Base-by-base conservation (phyloP, 2,329 filamentous ascomycete species). In the Emmonsia crescens region DNA sequence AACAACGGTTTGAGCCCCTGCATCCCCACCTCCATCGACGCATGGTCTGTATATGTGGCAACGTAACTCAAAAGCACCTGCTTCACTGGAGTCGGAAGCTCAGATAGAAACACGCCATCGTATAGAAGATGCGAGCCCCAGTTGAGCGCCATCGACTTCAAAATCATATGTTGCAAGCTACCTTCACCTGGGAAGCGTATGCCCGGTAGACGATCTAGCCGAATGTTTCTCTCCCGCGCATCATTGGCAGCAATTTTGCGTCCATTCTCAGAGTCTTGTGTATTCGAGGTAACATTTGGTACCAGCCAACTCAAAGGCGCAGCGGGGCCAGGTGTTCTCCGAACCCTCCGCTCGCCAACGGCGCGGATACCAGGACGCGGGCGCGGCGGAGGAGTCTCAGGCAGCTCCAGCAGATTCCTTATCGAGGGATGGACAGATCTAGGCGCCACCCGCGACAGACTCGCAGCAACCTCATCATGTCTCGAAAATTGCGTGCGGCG, bases 111-210 rank as follows among this genome's bases (percentile, higher is more conserved):
- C 21, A 80, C 73, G 61, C 81, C 79, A 66, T 86, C 83, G 64
- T 84, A 84, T 59, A 81, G 77, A 31, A 81, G 70, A 63, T 86
- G 78, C 71, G 79, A 79, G 10, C 76, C 70, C 84, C 84, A 87
- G 29, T 83, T 77, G 29, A 71, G 67, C 2, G 83, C 82, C 66
- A 86, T 79, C 0, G 76, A 75, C 65, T 80, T 83, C 44, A 87
- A 68, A 19, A 79, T 70, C 5, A 75, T 68, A 70, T 85, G 79
- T 54, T 80, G 65, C 8, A 87, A 72, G 59, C 78, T 82, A n/a
- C 63, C 57, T 31, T 66, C 62, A 2, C 62, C 60, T 2, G 78
- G 77, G 38, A 78, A 74, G 1, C 63, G 63, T 19, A 69, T 64
- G 16, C 76, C 76, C 0, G 77, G 78, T 2, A 80, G 69, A 31